phyloP scores from a whole-genome alignment of 2,329 filamentous ascomycete genomes.

The Neopestalotiopsis sp. region DNA sequence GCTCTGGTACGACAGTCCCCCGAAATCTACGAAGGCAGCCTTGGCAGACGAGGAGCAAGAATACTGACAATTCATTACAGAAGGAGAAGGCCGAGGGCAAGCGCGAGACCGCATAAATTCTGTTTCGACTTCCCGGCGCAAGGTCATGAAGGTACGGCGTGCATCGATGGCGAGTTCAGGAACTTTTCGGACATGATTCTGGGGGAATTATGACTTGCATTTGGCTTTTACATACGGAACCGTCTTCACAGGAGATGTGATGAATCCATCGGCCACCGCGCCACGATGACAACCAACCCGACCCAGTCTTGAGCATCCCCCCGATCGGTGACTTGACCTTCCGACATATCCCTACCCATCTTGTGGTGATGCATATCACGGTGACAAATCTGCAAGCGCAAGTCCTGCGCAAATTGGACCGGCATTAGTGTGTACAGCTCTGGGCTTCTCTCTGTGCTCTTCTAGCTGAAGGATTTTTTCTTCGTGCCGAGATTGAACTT shows the following conservation, averaged over 20 bases:
- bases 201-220: conserved; percentile 41
- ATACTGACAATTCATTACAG: conserved; percentile 39
- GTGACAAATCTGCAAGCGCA: conserved; percentile 9
- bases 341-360: not conserved
- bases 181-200: conserved; percentile 36
- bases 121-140: conserved; percentile 25
- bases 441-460: conserved; percentile 46
- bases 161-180: conserved; percentile 36
- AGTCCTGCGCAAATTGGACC: conserved; percentile 21
- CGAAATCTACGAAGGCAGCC: not conserved
- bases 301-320: conserved; percentile 10
- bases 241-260: conserved; percentile 35
- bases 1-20: conserved; percentile 74
- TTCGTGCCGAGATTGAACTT: conserved; percentile 52
- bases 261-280: conserved; percentile 35
- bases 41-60: not conserved
- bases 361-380: not conserved
- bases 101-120: conserved; percentile 75
- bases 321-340: conserved; percentile 4
- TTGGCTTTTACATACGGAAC: conserved; percentile 33
- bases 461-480: conserved; percentile 52
- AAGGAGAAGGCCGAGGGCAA: conserved; percentile 98
- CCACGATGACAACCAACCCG: conserved; percentile 31
- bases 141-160: conserved; percentile 30
- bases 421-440: conserved; percentile 60